Evolutionary conservation across 148 eudicot species (phyloP).

Genomic region (Persicaria tinctoria): DNA sequence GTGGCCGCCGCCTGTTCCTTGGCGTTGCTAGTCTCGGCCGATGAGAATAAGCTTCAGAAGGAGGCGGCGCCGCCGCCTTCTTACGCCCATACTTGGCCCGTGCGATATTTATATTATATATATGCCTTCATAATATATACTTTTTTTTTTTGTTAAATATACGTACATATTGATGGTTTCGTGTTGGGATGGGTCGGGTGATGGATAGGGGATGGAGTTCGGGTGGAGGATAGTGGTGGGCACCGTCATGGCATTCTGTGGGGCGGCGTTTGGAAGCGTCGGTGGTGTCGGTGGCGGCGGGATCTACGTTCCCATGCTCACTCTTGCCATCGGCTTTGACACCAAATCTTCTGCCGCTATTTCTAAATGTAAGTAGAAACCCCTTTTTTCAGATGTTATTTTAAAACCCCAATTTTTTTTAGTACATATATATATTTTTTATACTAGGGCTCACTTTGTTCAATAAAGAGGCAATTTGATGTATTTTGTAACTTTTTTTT

Average conservation of each 20-base stretch:
- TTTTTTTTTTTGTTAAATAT: not conserved
- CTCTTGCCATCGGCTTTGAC: slow-evolving; percentile 7
- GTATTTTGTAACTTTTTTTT: no score
- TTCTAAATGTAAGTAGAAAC: not conserved
- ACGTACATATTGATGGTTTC: not conserved
- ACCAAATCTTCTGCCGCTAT: not conserved
- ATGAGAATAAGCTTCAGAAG: not conserved
- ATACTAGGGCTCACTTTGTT: no score
- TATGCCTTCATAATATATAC: not conserved
- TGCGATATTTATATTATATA: not conserved
- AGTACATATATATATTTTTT: no score
- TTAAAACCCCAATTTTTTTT: no score
- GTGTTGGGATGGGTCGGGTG: not conserved
- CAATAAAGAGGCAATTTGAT: no score
- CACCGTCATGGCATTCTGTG: slow-evolving; percentile 1
- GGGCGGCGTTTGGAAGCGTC: slow-evolving; percentile 10
- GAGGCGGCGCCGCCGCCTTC: not conserved
- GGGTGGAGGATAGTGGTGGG: slow-evolving; percentile 9
- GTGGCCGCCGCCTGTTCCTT: not conserved
- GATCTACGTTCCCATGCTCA: slow-evolving; percentile 5
- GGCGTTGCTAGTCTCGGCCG: not conserved
- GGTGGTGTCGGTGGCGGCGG: slow-evolving; percentile 8
- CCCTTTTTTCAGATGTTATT: no score
- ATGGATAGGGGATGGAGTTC: not conserved
- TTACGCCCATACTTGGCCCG: slow-evolving; percentile 4